These are phyloP conservation scores for Alternaria burnsii DNA, from an alignment of 2,329 filamentous ascomycete species.

Conservation along the genomic window DNA sequence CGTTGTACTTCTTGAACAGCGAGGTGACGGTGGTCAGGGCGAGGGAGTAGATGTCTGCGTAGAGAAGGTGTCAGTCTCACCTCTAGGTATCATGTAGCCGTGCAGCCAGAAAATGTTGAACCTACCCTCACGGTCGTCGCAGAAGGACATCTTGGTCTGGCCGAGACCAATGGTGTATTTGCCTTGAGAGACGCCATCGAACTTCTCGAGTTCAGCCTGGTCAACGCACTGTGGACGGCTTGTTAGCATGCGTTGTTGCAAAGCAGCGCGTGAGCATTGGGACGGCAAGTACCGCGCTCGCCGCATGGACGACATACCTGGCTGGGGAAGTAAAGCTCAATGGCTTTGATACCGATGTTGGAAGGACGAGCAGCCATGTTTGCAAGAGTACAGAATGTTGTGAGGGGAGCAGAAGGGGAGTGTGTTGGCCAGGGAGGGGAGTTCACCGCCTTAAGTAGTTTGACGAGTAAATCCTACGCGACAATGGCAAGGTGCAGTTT, in stretches of 20 bases:
- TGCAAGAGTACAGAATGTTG: slow-evolving; percentile 26
- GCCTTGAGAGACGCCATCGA: slow-evolving; percentile 61
- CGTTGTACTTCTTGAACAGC: slow-evolving; percentile 62
- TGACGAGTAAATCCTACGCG: slow-evolving; percentile 28
- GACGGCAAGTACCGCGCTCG: neutral
- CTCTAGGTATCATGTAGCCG: neutral
- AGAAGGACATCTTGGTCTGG: slow-evolving; percentile 65
- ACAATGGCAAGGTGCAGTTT: slow-evolving; percentile 49
- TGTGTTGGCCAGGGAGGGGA: slow-evolving; percentile 29
- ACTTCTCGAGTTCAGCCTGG: slow-evolving; percentile 63
- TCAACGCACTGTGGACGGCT: slow-evolving; percentile 58
- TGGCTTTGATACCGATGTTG: slow-evolving; percentile 64
- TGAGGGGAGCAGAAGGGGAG: slow-evolving; percentile 26
- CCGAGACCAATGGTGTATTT: slow-evolving; percentile 65
- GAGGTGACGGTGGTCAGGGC: slow-evolving; percentile 61
- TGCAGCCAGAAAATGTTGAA: slow-evolving; percentile 6
- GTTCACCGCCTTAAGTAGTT: slow-evolving; percentile 47
- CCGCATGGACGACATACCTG: slow-evolving; percentile 51
- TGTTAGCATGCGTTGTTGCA: slow-evolving; percentile 21
- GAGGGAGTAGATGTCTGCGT: slow-evolving; percentile 62
- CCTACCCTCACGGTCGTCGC: slow-evolving; percentile 62
- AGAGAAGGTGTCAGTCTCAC: slow-evolving; percentile 23
- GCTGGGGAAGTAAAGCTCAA: slow-evolving; percentile 64
- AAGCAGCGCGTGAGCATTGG: slow-evolving; percentile 5
- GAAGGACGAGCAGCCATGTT: slow-evolving; percentile 57